Base-by-base conservation (phyloP, 1,284 basidiomycete genomes). In the Pterula multifida region DNA sequence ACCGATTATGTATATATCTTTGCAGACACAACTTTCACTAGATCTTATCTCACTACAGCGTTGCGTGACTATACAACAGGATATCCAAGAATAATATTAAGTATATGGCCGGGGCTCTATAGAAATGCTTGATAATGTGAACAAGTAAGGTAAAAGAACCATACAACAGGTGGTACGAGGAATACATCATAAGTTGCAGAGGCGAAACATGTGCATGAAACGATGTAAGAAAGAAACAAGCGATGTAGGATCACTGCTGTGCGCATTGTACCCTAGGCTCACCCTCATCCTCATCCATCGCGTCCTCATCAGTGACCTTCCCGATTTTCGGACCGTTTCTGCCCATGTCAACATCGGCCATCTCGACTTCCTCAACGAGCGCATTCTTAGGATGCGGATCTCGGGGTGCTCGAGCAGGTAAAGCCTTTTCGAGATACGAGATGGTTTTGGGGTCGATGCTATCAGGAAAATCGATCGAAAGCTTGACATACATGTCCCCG, bases 381-480 rank as follows among this genome's bases (percentile, higher is more conserved):
- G 86, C 60, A 56, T 75, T 77, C 69, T 85, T 83, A 15, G 76
- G 69, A 61, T 85, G 84, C 60, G 78, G 83, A 55, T 81, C 77
- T 36, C 91, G 56, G 11, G 82, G 74, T 50, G 71, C 74, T 50
- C 96, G 84, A 13, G 89, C 75, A 15, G 94, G 90, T 1, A 99
- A 79, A 11, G 90, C 94, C 53, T 79, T 67, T 68, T 99, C 95
- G 54, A 99, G 82, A 17, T 84, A 68, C 21, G 78, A 73, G 59
- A 93, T 84, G 46, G 75, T 70, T 35, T 75, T 69, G 26, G 81
- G 69, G 53, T 87, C 78, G 63, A 99, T 80, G 49, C 69, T 63
- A 28, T 93, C 88, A 52, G 96, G 96, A 82, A 98, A 99, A 54
- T 76, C 78, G 62, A 99, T 89, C 57, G 75, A 76, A 58, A 98